Evolutionary conservation across 2,329 filamentous ascomycete species (phyloP), one percentile per base, ranked within the genome.

Genomic region (Chaetomium sp.): DNA sequence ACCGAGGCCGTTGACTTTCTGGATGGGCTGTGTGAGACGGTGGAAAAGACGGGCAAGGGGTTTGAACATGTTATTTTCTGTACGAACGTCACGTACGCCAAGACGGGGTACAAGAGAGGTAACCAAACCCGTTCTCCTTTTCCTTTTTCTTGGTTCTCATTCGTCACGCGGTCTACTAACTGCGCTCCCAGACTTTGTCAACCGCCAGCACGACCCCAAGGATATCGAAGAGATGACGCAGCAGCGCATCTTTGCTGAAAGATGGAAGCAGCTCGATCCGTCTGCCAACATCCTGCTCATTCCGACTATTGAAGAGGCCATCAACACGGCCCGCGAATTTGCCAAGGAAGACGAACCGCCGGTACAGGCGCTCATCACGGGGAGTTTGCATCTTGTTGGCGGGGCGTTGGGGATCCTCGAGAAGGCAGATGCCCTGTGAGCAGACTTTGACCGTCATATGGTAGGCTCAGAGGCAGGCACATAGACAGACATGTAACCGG

Each of bases 81-180:
- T 68, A 89, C 88, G 1, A 95, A 95, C 66, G 82, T 81, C 56
- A 82, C 80, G 1, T 79, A 78, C 60, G 73, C 75, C 9, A 65
- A 69, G 43, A 74, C 74, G 14, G 76, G 77, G 4, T 81, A 79
- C 61, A 81, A 81, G 66, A 62, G 70, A 65, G 71, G 70, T 72
- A 59, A 14, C 1, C 27, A 36, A 36, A 44, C 12, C 5, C n/a
- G 2, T 5, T 37, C 27, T 1, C 7, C 12, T 19, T 6, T 32
- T 2, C 38, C 8, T 35, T 41, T 37, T 9, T 7, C 34, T 11
- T 35, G 41, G 38, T 9, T 7, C 34, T 5, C 33, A 6, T 38
- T 27, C 19, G 2, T 27, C 19, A 27, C 19, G 19, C 19, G 19
- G 19, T 27, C 19, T 27, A 27, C 19, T 27, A n/a, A 46, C 56